phyloP scores from a whole-genome alignment of 192 early-diverging fungal genomes.

The Coemansia sp. region DNA sequence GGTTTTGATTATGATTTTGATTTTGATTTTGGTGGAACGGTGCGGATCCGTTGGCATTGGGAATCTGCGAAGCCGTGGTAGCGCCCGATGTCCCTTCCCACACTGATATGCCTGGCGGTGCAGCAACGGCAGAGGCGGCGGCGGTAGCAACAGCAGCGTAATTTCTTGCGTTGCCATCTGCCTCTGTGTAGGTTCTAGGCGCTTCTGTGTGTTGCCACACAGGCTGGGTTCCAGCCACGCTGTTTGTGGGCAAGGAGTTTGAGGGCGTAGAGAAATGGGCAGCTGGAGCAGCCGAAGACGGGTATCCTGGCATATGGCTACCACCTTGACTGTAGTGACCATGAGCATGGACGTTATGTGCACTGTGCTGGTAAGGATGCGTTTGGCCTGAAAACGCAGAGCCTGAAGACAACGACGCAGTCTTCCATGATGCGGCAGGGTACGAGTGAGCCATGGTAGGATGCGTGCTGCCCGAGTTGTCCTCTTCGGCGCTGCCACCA shows the following conservation, averaged over 20 bases:
- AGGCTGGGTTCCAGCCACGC: slow-evolving; percentile 10
- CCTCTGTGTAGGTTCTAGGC: slow-evolving; percentile 18
- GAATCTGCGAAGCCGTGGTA: slow-evolving; percentile 1
- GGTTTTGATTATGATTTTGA: background rate
- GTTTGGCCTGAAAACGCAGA: slow-evolving; percentile 1
- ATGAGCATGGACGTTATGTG: background rate
- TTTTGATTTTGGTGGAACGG: background rate
- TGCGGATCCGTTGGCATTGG: slow-evolving; percentile 9
- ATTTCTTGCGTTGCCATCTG: background rate
- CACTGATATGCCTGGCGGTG: background rate
- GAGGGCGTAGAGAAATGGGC: slow-evolving; percentile 1
- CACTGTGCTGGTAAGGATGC: background rate
- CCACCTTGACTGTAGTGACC: too few species aligned
- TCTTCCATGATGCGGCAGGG: background rate
- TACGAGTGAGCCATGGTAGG: slow-evolving; percentile 7
- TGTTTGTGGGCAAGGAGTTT: background rate
- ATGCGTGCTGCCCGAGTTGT: background rate
- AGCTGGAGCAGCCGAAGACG: background rate
- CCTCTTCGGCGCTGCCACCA: background rate
- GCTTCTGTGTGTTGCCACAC: slow-evolving; percentile 50
- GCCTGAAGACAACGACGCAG: background rate
- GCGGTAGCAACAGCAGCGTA: background rate
- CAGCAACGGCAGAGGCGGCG: background rate
- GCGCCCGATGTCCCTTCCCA: slow-evolving; percentile 6
- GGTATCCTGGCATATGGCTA: background rate